These are phyloP conservation scores for Boletus insuetus DNA, from an alignment of 768 basidiomycete genomes.

Conservation along the genomic window DNA sequence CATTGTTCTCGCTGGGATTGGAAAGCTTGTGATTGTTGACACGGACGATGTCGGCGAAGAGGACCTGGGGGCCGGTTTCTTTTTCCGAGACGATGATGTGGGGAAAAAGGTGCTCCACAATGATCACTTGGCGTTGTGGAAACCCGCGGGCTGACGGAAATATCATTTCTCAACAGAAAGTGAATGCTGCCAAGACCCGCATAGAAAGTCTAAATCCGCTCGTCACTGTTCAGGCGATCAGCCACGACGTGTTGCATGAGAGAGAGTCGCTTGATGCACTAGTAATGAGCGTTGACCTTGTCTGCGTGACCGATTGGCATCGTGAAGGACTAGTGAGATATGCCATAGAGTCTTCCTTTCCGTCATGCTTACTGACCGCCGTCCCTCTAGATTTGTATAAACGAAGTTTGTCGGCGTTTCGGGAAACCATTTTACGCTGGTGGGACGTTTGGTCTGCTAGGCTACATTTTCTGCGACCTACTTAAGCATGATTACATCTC, in stretches of 20 bases:
- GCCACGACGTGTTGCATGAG: conserved; percentile 47
- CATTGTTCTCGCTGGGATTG: conserved; percentile 94
- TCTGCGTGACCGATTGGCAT: conserved; percentile 82
- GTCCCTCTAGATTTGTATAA: conserved; percentile 62
- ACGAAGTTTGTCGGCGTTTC: conserved; percentile 72
- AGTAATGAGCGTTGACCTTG: conserved; percentile 70
- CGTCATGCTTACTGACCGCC: conserved; percentile 5
- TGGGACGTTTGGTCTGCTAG: conserved; percentile 84
- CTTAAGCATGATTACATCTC: conserved; percentile 82
- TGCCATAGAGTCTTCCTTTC: neutral
- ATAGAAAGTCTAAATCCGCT: conserved; percentile 92
- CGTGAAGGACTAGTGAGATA: conserved; percentile 65
- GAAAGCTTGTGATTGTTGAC: conserved; percentile 84
- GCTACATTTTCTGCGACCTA: conserved; percentile 95
- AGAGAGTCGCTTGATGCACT: conserved; percentile 55
- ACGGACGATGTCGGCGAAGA: conserved; percentile 69
- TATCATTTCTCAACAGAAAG: conserved; percentile 52
- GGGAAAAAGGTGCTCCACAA: conserved; percentile 67
- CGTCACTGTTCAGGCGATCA: conserved; percentile 72
- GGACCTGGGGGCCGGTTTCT: conserved; percentile 90
- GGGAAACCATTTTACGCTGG: conserved; percentile 88
- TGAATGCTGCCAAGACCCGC: conserved; percentile 78
- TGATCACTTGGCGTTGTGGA: conserved; percentile 33
- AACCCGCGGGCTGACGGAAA: conserved; percentile 34
- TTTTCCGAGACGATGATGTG: conserved; percentile 91